phyloP scores from a whole-genome alignment of 148 eudicot genomes.

The Cornus kousa region DNA sequence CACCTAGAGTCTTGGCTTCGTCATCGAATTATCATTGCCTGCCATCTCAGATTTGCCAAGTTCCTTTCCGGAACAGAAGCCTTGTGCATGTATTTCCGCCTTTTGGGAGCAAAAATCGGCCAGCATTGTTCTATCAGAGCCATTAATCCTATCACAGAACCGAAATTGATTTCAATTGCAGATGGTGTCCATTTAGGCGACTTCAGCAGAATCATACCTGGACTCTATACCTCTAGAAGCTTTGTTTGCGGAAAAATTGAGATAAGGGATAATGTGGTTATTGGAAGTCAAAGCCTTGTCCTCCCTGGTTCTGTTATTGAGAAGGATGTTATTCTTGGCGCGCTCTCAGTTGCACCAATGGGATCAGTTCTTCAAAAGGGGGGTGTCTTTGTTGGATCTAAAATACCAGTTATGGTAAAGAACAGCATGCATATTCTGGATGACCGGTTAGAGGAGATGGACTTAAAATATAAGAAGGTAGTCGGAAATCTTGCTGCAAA shows the following conservation, averaged over 20 bases:
- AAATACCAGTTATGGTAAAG: neutral
- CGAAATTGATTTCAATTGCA: neutral
- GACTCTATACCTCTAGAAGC: neutral
- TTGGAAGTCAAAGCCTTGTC: neutral
- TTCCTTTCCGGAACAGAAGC: neutral
- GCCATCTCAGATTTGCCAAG: neutral
- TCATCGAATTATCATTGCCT: neutral
- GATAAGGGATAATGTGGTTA: neutral
- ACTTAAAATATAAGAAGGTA: slow-evolving; percentile 11
- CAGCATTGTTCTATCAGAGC: slow-evolving; percentile 2
- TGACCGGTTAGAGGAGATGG: neutral
- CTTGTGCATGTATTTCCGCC: neutral
- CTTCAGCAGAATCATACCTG: neutral
- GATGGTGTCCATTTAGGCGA: slow-evolving; percentile 1
- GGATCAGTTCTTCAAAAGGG: neutral
- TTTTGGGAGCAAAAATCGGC: slow-evolving; percentile 1
- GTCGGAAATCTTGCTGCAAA: slow-evolving; percentile 15
- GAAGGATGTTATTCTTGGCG: neutral
- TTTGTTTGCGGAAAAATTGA: neutral
- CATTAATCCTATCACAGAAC: neutral
- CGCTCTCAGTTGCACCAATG: neutral
- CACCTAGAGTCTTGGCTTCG: neutral
- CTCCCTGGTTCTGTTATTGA: neutral
- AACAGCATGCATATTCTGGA: neutral
- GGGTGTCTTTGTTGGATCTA: slow-evolving; percentile 1